phyloP scores from a whole-genome alignment of 768 basidiomycete species.

The Kwoniella botswanensis region DNA sequence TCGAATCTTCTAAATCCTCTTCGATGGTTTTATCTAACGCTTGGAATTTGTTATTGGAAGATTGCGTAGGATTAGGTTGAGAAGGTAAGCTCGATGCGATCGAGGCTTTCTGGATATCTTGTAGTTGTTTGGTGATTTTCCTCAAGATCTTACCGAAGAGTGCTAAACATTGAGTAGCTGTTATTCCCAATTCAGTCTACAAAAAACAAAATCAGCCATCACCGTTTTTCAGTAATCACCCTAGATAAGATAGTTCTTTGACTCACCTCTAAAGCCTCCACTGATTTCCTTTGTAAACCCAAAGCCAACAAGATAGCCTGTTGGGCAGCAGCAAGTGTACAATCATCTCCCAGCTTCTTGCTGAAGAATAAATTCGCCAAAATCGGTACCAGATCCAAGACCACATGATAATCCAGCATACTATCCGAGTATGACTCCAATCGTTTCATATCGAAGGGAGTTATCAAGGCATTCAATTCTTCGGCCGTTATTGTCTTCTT shows the following conservation, averaged over 20 bases:
- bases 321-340: constrained; percentile 82
- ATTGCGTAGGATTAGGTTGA: background rate
- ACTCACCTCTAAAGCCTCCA: constrained; percentile 86
- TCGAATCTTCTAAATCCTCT: constrained; percentile 32
- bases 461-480: constrained; percentile 70
- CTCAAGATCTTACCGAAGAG: constrained; percentile 88
- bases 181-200: constrained; percentile 78
- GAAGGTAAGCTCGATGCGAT: constrained; percentile 66
- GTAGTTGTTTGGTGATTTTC: constrained; percentile 75
- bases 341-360: constrained; percentile 64
- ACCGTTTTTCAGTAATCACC: background rate
- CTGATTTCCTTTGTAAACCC: constrained; percentile 82
- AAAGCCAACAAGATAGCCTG: constrained; percentile 87
- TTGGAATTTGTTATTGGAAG: constrained; percentile 21
- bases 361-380: constrained; percentile 86
- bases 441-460: constrained; percentile 94
- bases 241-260: background rate
- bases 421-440: constrained; percentile 89
- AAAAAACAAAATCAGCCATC: background rate
- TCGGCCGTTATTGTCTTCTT: constrained; percentile 58
- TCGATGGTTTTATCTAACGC: constrained; percentile 26
- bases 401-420: constrained; percentile 93
- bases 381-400: constrained; percentile 85
- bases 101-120: constrained; percentile 77
- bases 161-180: constrained; percentile 84